Percentiles rank a stretch among this genome's conserved stretches.
Evolutionary conservation across 2,329 filamentous ascomycete genomes (phyloP).

Genomic region (Aspergillus awamori): DNA sequence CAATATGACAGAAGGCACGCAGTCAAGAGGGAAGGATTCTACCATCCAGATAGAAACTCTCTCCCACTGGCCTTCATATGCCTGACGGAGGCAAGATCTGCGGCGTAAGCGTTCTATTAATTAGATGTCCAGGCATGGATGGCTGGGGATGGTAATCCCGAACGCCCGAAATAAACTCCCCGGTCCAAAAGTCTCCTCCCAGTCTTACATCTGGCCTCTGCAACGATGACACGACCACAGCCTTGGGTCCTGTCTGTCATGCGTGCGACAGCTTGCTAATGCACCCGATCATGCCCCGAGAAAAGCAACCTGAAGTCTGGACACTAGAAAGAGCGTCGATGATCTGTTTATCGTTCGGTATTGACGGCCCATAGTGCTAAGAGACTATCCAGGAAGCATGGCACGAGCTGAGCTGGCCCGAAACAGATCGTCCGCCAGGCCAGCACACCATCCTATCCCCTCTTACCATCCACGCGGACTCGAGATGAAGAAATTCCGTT

Average conservation of each 20-base stretch:
- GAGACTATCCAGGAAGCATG: background rate
- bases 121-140: background rate
- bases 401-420: background rate
- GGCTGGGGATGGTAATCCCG: background rate
- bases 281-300: background rate
- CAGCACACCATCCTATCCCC: background rate
- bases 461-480: no score
- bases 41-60: background rate
- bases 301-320: background rate
- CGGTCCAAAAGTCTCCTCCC: background rate
- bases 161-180: background rate
- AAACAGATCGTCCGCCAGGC: background rate
- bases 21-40: background rate
- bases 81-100: background rate
- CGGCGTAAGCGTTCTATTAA: background rate
- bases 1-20: background rate
- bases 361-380: background rate
- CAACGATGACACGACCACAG: slow-evolving; percentile 1
- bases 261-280: background rate
- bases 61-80: background rate
- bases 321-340: background rate
- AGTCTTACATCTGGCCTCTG: background rate
- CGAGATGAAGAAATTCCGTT: background rate
- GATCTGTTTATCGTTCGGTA: background rate
- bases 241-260: background rate